Percentiles rank a stretch among this genome's conserved stretches.
Conservation (phyloP, 2,329 filamentous ascomycete species). For the Cladorrhinum sp. region DNA sequence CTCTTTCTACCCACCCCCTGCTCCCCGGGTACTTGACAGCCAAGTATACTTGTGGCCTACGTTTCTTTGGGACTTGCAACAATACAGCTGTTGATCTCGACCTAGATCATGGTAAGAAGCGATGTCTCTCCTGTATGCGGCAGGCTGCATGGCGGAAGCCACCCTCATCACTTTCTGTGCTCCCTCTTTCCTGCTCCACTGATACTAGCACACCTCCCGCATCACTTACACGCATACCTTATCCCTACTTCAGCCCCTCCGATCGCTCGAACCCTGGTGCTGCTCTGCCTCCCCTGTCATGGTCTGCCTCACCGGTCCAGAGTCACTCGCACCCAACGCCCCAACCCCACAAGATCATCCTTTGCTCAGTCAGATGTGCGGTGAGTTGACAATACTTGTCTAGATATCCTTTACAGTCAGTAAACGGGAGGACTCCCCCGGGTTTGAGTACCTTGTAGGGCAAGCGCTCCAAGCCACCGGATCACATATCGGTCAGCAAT, state of each 20-base stretch:
- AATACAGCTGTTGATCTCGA: constrained; percentile 25
- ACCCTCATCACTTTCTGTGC: constrained; percentile 26
- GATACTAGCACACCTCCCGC: constrained; percentile 14
- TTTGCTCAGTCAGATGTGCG: constrained; percentile 34
- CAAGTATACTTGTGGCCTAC: constrained; percentile 21
- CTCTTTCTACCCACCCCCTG: constrained; percentile 11
- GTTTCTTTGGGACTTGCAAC: constrained; percentile 30
- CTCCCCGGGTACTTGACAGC: constrained; percentile 23
- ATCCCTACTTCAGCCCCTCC: constrained; percentile 24
- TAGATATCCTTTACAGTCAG: constrained; percentile 36
- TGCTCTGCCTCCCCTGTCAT: constrained; percentile 10
- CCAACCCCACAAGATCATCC: constrained; percentile 22
- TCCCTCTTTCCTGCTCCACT: constrained; percentile 14
- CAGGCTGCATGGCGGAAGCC: constrained; percentile 46
- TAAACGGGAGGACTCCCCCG: constrained; percentile 44
- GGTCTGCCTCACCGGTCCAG: constrained; percentile 28
- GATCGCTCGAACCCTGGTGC: constrained; percentile 17
- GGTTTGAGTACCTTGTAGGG: constrained; percentile 38
- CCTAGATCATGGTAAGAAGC: constrained; percentile 49
- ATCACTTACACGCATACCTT: constrained; percentile 23
- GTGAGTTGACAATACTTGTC: constrained; percentile 41
- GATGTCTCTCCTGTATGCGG: constrained; percentile 35
- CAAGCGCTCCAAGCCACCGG: constrained; percentile 33
- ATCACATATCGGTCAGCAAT: constrained; percentile 26
- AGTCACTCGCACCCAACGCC: constrained; percentile 16